Base-by-base conservation (phyloP, 2,329 filamentous ascomycete species). In the Penicillium digitatum region DNA sequence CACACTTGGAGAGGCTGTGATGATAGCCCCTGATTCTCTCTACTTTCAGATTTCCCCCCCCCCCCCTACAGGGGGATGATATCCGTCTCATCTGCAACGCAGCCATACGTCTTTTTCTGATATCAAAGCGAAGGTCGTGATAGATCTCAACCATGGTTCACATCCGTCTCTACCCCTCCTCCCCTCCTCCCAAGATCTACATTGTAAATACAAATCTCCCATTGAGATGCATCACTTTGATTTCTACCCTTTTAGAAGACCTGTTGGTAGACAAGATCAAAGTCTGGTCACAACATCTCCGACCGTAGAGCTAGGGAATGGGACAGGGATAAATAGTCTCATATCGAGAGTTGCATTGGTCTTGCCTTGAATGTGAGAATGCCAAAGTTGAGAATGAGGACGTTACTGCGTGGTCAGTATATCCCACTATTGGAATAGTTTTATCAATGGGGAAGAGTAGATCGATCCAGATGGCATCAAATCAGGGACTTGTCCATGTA, bases 101-200 rank as follows among this genome's bases (percentile, higher is more conserved):
- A 5, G 26, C 29, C 16, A 7, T 32, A 29, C 24, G 34, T 40
- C 29, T 48, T 42, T 42, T 12, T 39, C 37, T 9, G 26, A 29
- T 29, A 44, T 31, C 26, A 44, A 29, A 29, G 1, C 22, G 38
- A 14, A 39, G 5, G 37, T 39, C 20, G 37, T 39, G 52, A 48
- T 52, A 51, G 42, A 48, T 44, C 46, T 44, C 52, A 58, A 63
- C 62, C 60, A 61, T 64, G 60, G 62, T 64, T 63, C 59, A 48
- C 52, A 57, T 55, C 54, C 58, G 54, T 59, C 49, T 59, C 49
- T 55, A 42, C 38, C 51, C 46, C 51, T 50, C 51, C n/a, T 44
- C 45, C 51, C 43, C 48, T 49, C 37, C 20, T 40, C 35, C 34
- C 34, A 31, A 20, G 50, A 48, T 53, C 50, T 24, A 32, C 40